Evolutionary conservation across 441 rosid species (phyloP).

Genomic region (Hura crepitans): DNA sequence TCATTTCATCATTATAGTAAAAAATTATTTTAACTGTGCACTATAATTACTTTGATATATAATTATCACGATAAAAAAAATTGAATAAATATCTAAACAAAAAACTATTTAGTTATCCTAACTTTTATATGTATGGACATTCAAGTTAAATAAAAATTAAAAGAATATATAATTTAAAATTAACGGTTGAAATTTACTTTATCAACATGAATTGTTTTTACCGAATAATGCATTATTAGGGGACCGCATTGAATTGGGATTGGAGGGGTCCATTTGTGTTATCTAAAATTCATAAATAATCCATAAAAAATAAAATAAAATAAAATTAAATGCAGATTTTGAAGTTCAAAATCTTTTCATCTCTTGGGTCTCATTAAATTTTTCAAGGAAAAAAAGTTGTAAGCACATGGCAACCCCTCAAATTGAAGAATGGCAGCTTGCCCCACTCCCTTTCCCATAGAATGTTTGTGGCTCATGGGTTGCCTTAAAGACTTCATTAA

Average conservation of each 20-base stretch:
- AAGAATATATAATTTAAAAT: no score
- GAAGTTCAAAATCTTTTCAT: slow-evolving; percentile 5
- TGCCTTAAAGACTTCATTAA: not conserved
- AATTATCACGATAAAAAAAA: no score
- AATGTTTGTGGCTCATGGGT: not conserved
- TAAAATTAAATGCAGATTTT: not conserved
- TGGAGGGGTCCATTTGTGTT: slow-evolving; percentile 19
- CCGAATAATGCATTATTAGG: not conserved
- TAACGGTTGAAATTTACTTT: no score
- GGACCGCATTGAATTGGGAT: slow-evolving; percentile 21
- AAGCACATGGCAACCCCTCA: not conserved
- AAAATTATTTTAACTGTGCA: no score
- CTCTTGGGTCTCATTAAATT: no score
- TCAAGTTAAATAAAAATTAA: no score
- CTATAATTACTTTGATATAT: no score
- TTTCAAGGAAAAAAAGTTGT: not conserved
- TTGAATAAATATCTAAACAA: no score
- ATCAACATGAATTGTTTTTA: no score
- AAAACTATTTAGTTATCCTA: no score
- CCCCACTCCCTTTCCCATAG: not conserved
- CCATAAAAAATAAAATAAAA: no score
- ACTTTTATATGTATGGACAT: not conserved
- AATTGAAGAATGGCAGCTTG: not conserved
- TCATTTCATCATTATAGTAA: no score
- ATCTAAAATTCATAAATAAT: not conserved